phyloP scores from a whole-genome alignment of 148 eudicot species.

The Hydrangea macrophylla region DNA sequence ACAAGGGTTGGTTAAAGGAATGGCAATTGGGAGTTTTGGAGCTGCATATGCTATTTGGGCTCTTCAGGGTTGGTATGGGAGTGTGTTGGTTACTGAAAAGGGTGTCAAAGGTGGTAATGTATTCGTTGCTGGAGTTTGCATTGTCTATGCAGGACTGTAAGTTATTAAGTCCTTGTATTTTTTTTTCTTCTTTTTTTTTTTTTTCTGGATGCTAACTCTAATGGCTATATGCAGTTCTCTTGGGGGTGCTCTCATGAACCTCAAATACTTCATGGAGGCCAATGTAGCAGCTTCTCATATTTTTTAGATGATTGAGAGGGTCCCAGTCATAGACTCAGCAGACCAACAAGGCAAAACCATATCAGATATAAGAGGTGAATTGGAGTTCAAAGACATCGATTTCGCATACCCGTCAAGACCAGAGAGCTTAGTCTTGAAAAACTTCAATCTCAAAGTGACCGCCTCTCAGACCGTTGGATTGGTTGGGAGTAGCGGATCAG shows the following conservation, averaged over 20 bases:
- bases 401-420: conserved; percentile 25
- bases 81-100: not conserved
- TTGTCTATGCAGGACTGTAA: conserved; percentile 13
- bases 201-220: not conserved
- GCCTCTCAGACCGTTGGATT: conserved; percentile 15
- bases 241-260: conserved; percentile 5
- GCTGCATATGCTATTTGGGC: conserved; percentile 8
- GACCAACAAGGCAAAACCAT: conserved; percentile 9
- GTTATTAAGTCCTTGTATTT: no score
- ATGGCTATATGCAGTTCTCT: conserved; percentile 18
- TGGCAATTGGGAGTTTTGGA: conserved; percentile 13
- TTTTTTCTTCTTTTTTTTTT: not conserved
- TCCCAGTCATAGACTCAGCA: conserved; percentile 11
- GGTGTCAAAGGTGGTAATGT: conserved; percentile 8
- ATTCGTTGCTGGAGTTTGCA: conserved; percentile 3
- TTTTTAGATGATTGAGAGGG: conserved; percentile 13
- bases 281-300: conserved; percentile 12
- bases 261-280: conserved; percentile 14
- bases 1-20: conserved; percentile 17
- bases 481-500: conserved; percentile 23
- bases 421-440: not conserved
- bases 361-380: not conserved
- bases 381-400: conserved; percentile 16
- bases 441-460: conserved; percentile 16
- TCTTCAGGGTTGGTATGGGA: conserved; percentile 14